Evolutionary conservation across 345 rosid genomes (phyloP).

Genomic region (Lepidium africanum): DNA sequence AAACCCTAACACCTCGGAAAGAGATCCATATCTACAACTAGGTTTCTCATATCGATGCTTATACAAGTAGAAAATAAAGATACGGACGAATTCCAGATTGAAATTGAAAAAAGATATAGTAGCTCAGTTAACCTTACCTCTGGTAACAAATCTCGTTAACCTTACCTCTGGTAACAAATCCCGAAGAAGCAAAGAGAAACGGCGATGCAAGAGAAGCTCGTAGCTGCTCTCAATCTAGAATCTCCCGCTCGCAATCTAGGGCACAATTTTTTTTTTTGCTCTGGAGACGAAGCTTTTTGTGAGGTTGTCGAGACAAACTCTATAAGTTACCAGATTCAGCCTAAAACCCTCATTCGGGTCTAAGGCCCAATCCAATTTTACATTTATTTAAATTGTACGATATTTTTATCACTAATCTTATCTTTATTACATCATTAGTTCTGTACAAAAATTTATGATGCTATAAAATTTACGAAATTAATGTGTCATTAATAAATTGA

Average conservation of each 20-base stretch:
- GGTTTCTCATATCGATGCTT: neutral
- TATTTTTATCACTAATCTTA: neutral
- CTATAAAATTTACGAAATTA: too few relatives aligned
- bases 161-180: neutral
- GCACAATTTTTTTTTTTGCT: neutral
- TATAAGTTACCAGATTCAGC: constrained; percentile 10
- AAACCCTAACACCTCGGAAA: neutral
- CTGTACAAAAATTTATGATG: too few relatives aligned
- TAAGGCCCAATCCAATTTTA: constrained; percentile 18
- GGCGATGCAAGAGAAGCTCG: neutral
- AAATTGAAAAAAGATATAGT: neutral
- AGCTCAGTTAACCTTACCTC: neutral
- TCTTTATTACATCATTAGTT: neutral
- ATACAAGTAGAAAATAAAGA: neutral
- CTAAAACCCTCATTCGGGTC: constrained; percentile 9
- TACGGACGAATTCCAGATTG: neutral
- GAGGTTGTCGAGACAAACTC: constrained; percentile 14
- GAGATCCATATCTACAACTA: neutral
- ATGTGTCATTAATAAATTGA: too few relatives aligned
- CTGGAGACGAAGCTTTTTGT: constrained; percentile 9
- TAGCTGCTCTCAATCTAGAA: constrained; percentile 17
- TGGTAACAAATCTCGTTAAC: neutral
- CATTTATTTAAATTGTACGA: neutral
- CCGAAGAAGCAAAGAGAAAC: neutral
- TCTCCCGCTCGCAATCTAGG: constrained; percentile 24